Base-by-base conservation (phyloP, 306 rosid genomes). In the Cercis canadensis region DNA sequence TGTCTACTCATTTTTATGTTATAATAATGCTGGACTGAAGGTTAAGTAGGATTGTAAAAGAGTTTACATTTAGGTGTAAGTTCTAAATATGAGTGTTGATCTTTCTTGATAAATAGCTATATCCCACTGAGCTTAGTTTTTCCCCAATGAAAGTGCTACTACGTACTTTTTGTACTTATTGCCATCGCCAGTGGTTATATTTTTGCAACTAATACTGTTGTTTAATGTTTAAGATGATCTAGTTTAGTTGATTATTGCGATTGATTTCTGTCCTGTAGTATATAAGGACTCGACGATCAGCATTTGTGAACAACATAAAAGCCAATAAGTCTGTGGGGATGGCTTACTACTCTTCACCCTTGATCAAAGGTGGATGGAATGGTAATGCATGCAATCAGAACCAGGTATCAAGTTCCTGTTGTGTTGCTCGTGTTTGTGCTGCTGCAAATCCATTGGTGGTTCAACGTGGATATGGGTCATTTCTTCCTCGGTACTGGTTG, bases 401-500 rank as follows among this genome's bases (percentile, higher is more conserved):
- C 34, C 77, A 45, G 55, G 72, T 41, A 12, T 67, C 79, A 40
- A 73, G 21, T 65, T 51, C 83, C 7, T 12, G 44, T 37, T 78
- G 77, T 51, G 66, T 70, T 61, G 70, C 57, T 32, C 16, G n/a
- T 2, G 5, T 18, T 61, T 24, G 69, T 18, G 47, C 70, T 72
- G 54, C 67, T n/a, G 66, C 78, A 16, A 76, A 67, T 70, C 53
- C 50, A 1, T 57, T 15, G 70, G 54, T 53, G 57, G 21, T 43
- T 68, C 86, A 41, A 45, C 64, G 74, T 43, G 83, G 86, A 85
- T 75, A 29, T 67, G 83, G 87, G 51, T 81, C 79, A 3, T 76
- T 62, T 34, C 87, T 83, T 83, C 96, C 92, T 66, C 79, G 92
- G 90, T 61, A 83, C 68, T 75, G 96, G 92, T 87, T 17, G 82